Conservation (phyloP, 2,329 filamentous ascomycete genomes). For the Paraphaeosphaeria minitans region DNA sequence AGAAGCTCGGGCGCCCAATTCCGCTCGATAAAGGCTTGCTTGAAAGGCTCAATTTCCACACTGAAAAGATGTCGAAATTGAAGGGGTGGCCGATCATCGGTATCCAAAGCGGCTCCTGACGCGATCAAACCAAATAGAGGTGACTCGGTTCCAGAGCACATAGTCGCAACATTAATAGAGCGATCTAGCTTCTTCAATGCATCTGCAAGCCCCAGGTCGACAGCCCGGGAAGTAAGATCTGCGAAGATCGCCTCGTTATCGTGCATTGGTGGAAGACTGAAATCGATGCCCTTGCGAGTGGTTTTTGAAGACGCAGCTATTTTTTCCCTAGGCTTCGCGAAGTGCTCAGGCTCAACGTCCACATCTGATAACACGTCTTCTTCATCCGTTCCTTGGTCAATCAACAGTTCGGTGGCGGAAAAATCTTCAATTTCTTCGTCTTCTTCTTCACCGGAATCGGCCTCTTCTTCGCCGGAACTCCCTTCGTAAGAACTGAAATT, state of each 20-base stretch:
- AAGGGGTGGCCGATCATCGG: slow-evolving; percentile 18
- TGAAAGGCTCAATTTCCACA: slow-evolving; percentile 53
- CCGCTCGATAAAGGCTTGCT: slow-evolving; percentile 55
- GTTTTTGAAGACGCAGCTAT: background rate
- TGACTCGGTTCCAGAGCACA: slow-evolving; percentile 80
- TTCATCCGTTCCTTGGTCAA: background rate
- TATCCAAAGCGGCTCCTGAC: slow-evolving; percentile 47
- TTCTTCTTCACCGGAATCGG: background rate
- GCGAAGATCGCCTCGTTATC: background rate
- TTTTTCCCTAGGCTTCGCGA: background rate
- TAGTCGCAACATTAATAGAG: slow-evolving; percentile 65
- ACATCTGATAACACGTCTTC: background rate
- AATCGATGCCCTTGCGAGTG: slow-evolving; percentile 2
- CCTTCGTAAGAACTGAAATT: background rate
- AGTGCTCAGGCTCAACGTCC: background rate
- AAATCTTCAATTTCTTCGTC: background rate
- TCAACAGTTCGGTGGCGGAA: background rate
- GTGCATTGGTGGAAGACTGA: slow-evolving; percentile 1
- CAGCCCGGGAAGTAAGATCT: background rate
- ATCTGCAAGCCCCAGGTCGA: background rate
- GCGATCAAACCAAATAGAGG: slow-evolving; percentile 70
- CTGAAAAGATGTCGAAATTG: slow-evolving; percentile 50
- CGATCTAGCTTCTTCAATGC: slow-evolving; percentile 22
- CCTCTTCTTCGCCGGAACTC: background rate
- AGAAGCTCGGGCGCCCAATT: slow-evolving; percentile 52